Percentiles rank a stretch among this genome's conserved stretches.
Conservation (phyloP, 352 stramenopile species). For the Phytophthora ramorum region DNA sequence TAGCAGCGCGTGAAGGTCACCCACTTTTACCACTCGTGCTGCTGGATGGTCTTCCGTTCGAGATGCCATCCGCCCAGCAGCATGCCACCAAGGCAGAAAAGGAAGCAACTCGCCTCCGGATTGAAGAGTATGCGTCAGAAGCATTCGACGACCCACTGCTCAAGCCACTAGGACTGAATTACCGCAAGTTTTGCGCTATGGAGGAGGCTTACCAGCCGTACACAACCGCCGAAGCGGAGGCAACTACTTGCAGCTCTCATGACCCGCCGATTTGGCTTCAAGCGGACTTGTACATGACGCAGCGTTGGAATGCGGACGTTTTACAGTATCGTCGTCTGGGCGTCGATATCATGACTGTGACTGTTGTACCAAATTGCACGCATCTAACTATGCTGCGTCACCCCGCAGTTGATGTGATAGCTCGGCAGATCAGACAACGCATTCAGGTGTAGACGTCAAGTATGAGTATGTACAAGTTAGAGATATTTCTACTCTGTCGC, state of each 20-base stretch:
- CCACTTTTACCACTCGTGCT: slow-evolving; percentile 44
- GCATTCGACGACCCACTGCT: slow-evolving; percentile 32
- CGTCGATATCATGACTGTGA: slow-evolving; percentile 24
- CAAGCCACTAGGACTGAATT: slow-evolving; percentile 43
- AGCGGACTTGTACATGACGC: slow-evolving; percentile 48
- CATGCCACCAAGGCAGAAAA: slow-evolving; percentile 21
- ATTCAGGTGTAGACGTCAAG: not conserved
- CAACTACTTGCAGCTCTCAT: not conserved
- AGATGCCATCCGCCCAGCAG: slow-evolving; percentile 7
- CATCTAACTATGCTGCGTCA: slow-evolving; percentile 47
- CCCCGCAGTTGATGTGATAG: slow-evolving; percentile 37
- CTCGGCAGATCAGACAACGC: slow-evolving; percentile 23
- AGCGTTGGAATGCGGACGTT: slow-evolving; percentile 35
- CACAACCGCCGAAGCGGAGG: slow-evolving; percentile 1
- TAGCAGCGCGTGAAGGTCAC: slow-evolving; percentile 36
- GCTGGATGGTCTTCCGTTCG: slow-evolving; percentile 51
- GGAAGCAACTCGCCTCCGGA: slow-evolving; percentile 10
- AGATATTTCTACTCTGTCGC: too few species aligned
- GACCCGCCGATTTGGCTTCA: slow-evolving; percentile 17
- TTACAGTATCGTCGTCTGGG: slow-evolving; percentile 13
- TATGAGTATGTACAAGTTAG: too few species aligned
- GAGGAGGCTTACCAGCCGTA: slow-evolving; percentile 46
- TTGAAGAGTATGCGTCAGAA: slow-evolving; percentile 30
- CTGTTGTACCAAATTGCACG: slow-evolving; percentile 26
- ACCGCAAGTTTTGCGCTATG: slow-evolving; percentile 46